Percentiles rank a stretch among this genome's conserved stretches.
Evolutionary conservation across 805 yeast species (phyloP).

Genomic region (Metschnikowia dekortorum): DNA sequence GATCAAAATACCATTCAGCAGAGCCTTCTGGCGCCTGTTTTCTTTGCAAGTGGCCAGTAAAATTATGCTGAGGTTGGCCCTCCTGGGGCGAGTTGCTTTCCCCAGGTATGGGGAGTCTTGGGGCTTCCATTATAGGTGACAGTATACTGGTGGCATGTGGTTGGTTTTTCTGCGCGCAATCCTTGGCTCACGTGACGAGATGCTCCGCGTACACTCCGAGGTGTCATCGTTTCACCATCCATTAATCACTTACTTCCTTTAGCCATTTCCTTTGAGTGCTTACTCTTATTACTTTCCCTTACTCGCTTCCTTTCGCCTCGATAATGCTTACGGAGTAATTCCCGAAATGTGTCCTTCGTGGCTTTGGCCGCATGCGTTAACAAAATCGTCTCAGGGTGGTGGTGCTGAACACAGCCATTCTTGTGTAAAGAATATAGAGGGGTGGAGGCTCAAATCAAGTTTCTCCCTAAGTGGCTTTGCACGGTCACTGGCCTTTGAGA

Average conservation of each 20-base stretch:
- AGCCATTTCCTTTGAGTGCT: no score
- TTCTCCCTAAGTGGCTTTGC: no score
- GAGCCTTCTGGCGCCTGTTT: slow-evolving; percentile 42
- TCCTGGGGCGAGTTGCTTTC: slow-evolving; percentile 24
- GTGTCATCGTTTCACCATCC: background rate
- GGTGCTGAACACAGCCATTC: no score
- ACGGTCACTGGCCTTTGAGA: no score
- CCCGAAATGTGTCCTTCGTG: no score
- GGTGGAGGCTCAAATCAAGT: no score
- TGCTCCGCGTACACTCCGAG: background rate
- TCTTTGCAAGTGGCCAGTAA: slow-evolving; percentile 38
- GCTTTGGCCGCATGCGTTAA: no score
- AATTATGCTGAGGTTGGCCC: slow-evolving; percentile 23
- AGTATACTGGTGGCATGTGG: slow-evolving; percentile 1
- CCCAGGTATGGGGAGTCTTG: slow-evolving; percentile 55
- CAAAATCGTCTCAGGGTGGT: no score
- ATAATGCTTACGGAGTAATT: no score
- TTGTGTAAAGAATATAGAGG: no score
- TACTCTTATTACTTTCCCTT: no score
- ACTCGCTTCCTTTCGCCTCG: no score
- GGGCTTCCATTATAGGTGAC: slow-evolving; percentile 45
- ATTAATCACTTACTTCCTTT: background rate
- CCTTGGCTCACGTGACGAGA: background rate
- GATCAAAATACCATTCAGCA: slow-evolving; percentile 63
- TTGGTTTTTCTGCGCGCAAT: background rate